Evolutionary conservation across 192 early-diverging fungal species (phyloP), one percentile per base, ranked within the genome.

Genomic region (Physocladia obscura): DNA sequence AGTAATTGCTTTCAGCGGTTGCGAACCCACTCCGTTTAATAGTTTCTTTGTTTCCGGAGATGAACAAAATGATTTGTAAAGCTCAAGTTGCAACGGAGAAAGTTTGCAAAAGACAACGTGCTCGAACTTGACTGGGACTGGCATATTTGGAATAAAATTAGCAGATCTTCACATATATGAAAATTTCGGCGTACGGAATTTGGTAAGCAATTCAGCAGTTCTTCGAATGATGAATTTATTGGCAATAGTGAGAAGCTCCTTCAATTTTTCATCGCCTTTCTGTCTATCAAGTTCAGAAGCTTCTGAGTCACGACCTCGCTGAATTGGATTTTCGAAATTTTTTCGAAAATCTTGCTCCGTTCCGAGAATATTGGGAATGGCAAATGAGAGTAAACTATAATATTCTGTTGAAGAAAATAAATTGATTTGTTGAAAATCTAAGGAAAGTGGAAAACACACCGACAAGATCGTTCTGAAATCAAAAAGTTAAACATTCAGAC

Each of bases 161-260:
- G 30, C 37, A 37, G n/a, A 47, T 6, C n/a, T 3, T 1, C 24
- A 54, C 13, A 1, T 31, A 34, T 8, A 22, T 29, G 11, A 13
- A 38, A 63, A 75, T n/a, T 58, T 29, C 17, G 63, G 60, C 30
- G 77, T 84, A 93, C 93, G 77, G 76, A 98, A 99, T 86, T 98
- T 99, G 27, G 94, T 91, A 40, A 99, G 76, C 61, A 99, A 80
- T 56, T 97, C 95, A 52, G 97, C 95, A 3, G 95, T 99, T 39
- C 97, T 84, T 11, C 97, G 89, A 77, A 99, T 98, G 55, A 97
- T 99, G 65, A 99, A 96, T 64, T 92, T 91, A 76, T 91, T 94
- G 17, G 94, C 95, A 51, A 96, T 87, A 17, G 74, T 78, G 49
- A 91, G 88, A 2, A 99, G 82, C 72, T 99, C 95, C 0, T 81